Percentiles rank a stretch among this genome's conserved stretches.
Evolutionary conservation across 1,284 basidiomycete genomes (phyloP).

Genomic region (Rugiboletus extremiorientalis): DNA sequence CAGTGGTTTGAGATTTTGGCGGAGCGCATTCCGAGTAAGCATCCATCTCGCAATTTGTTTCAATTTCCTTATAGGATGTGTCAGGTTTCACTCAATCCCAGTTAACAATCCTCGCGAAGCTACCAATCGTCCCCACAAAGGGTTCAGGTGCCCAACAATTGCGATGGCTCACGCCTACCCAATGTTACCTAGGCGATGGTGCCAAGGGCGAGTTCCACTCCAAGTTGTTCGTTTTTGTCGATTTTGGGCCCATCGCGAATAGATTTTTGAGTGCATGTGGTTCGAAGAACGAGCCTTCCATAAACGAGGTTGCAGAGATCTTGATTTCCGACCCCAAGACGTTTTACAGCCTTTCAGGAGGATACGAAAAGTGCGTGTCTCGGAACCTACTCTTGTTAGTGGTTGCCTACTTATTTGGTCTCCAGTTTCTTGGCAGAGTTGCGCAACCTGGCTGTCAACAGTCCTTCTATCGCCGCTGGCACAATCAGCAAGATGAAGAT

Average conservation of each 20-base stretch:
- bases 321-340: slow-evolving; percentile 62
- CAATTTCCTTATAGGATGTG: background rate
- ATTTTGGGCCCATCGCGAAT: slow-evolving; percentile 86
- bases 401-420: background rate
- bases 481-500: slow-evolving; percentile 68
- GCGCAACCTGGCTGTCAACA: slow-evolving; percentile 82
- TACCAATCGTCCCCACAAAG: slow-evolving; percentile 56
- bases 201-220: slow-evolving; percentile 62
- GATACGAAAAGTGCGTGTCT: slow-evolving; percentile 56
- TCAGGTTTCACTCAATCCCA: slow-evolving; percentile 27
- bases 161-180: slow-evolving; percentile 56
- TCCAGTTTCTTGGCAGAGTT: slow-evolving; percentile 82
- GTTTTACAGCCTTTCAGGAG: slow-evolving; percentile 70
- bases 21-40: slow-evolving; percentile 63
- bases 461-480: slow-evolving; percentile 53
- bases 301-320: slow-evolving; percentile 73
- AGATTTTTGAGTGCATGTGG: slow-evolving; percentile 87
- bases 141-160: slow-evolving; percentile 31
- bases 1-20: slow-evolving; percentile 81
- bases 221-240: slow-evolving; percentile 83
- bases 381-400: background rate
- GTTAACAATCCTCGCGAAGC: slow-evolving; percentile 41
- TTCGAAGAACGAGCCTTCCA: slow-evolving; percentile 85
- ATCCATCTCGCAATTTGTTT: background rate
- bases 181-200: slow-evolving; percentile 67